Base-by-base conservation (phyloP, 495 filamentous ascomycete species). In the Daldinia concentrica region DNA sequence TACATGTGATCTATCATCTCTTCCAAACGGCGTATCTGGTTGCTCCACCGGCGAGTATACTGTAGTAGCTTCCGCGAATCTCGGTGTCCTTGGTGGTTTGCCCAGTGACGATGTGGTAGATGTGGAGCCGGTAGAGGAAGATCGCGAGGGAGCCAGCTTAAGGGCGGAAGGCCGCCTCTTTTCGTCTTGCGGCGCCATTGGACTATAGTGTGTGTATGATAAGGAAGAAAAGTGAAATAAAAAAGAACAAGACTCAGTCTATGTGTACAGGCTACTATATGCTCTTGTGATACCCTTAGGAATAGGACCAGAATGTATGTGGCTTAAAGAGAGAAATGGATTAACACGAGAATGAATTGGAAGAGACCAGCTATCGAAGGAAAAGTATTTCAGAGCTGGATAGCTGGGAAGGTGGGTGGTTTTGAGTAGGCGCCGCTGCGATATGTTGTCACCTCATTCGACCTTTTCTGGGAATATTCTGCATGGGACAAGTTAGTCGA, bases 61-160 rank as follows among this genome's bases (percentile, higher is more conserved):
- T 22, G 92, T 86, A 6, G 94, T 97, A 34, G 93, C 93, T 82
- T 97, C 94, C 41, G 93, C 93, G 75, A 97, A 97, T 68, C 94
- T 91, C 68, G 94, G 90, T 55, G 92, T 92, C 66, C 94, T 87
- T 34, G 91, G 91, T 29, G 91, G 84, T 82, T 91, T 93, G 54
- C 26, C 14, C 7, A 96, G 81, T 17, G 93, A 91, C 48, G 83
- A 84, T 58, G 81, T 78, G 72, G 50, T 54, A 54, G 89, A 88
- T 27, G 84, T 82, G 32, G 86, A 86, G 36, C 78, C 79, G 24
- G 82, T 84, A 26, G 86, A 84, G 32, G 77, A 80, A 55, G 79
- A 81, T 60, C 83, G 80, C 51, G 78, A 77, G 7, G 84, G 83
- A 24, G 79, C 74, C 43, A 86, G 73, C 57, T 85, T 83, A 55